phyloP scores from a whole-genome alignment of 371 early-diverging fungal species.

The Parasitella parasitica region DNA sequence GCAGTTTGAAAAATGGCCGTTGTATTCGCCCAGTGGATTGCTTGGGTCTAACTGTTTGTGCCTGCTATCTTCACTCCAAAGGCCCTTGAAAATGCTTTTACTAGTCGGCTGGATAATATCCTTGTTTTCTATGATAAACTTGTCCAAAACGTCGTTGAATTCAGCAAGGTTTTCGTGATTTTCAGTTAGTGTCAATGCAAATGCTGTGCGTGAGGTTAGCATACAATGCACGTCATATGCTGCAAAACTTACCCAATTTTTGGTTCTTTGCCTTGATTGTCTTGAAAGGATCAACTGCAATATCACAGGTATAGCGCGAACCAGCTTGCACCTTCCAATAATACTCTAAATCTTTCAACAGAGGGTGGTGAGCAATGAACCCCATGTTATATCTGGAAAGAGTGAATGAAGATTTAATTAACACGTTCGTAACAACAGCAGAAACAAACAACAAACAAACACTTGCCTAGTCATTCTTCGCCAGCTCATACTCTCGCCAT shows the following conservation, averaged over 20 bases:
- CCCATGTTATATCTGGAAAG: conserved; percentile 75
- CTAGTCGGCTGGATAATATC: conserved; percentile 5
- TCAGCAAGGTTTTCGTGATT: conserved; percentile 76
- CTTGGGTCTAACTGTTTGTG: background rate
- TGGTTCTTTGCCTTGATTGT: conserved; percentile 29
- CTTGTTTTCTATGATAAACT: conserved; percentile 49
- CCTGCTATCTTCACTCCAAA: conserved; percentile 9
- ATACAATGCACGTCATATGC: too few species aligned
- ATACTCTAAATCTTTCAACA: conserved; percentile 34
- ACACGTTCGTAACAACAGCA: background rate
- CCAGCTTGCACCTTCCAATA: conserved; percentile 48
- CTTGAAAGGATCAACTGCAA: conserved; percentile 35
- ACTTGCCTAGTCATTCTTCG: conserved; percentile 32
- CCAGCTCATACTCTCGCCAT: conserved; percentile 28
- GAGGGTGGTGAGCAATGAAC: conserved; percentile 69
- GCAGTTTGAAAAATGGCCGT: conserved; percentile 61
- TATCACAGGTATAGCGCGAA: conserved; percentile 34
- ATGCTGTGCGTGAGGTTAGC: too few species aligned
- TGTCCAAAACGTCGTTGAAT: conserved; percentile 34
- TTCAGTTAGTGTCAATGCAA: conserved; percentile 76
- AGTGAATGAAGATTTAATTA: background rate
- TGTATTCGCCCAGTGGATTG: conserved; percentile 38
- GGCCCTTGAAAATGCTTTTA: conserved; percentile 23
- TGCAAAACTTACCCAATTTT: conserved; percentile 59
- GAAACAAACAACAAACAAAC: background rate